Percentiles rank a stretch among this genome's conserved stretches.
Conservation (phyloP, 257 asterid genomes). For the Fraxinus anomala region DNA sequence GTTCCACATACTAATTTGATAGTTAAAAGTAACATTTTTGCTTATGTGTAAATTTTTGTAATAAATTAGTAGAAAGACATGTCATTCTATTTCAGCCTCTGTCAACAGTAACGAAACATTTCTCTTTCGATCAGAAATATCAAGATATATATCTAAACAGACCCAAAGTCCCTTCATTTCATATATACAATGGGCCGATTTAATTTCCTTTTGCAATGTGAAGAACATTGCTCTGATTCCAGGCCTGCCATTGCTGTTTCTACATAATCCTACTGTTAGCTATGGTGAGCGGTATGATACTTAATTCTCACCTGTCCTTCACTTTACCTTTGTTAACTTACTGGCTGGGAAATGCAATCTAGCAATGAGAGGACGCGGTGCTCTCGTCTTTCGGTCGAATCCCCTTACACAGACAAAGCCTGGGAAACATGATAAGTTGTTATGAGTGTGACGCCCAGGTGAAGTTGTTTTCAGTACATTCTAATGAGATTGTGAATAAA, state of each 20-base stretch:
- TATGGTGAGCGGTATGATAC: slow-evolving; percentile 24
- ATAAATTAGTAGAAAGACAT: slow-evolving; percentile 20
- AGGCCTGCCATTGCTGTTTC: slow-evolving; percentile 5
- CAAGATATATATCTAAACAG: slow-evolving; percentile 29
- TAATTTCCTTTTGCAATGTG: slow-evolving; percentile 23
- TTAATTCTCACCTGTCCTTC: slow-evolving; percentile 47
- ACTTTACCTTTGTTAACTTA: slow-evolving; percentile 24
- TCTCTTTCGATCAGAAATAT: slow-evolving; percentile 26
- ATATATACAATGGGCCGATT: slow-evolving; percentile 27
- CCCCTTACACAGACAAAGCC: slow-evolving; percentile 48
- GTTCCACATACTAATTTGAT: not conserved
- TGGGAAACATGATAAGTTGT: slow-evolving; percentile 28
- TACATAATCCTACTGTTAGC: slow-evolving; percentile 25
- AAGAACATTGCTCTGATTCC: not conserved
- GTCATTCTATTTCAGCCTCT: slow-evolving; percentile 26
- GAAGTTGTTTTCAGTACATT: not conserved
- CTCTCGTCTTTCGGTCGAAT: slow-evolving; percentile 36
- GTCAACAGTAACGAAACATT: not conserved
- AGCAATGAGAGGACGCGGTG: slow-evolving; percentile 41
- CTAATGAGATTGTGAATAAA: slow-evolving; percentile 1
- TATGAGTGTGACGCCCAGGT: not conserved
- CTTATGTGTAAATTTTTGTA: not conserved
- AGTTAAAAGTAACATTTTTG: not conserved
- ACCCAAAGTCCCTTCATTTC: slow-evolving; percentile 26
- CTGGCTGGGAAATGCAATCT: slow-evolving; percentile 44